Percentiles rank a stretch among this genome's conserved stretches.
Conservation (phyloP, 495 filamentous ascomycete genomes). For the Annulohypoxylon nitens region DNA sequence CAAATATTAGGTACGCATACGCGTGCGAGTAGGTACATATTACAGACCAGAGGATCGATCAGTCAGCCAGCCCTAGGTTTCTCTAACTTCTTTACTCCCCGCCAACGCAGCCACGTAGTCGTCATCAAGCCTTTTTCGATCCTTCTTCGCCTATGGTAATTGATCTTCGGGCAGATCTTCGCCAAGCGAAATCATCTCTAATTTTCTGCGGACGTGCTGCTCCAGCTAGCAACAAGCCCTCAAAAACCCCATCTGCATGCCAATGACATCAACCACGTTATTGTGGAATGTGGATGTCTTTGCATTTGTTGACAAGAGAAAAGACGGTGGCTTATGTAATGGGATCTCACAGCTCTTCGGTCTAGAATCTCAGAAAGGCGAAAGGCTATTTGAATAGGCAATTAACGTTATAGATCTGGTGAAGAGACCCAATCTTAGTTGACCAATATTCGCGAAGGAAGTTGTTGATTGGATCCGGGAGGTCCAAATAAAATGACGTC, state of each 20-base stretch:
- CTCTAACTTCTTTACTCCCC: background rate
- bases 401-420: background rate
- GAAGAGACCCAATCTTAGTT: conserved; percentile 5
- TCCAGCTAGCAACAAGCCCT: conserved; percentile 31
- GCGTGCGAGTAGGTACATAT: conserved; percentile 9
- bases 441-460: background rate
- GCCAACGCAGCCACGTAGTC: conserved; percentile 26
- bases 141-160: conserved; percentile 25
- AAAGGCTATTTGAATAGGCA: conserved; percentile 17
- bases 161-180: conserved; percentile 32
- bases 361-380: conserved; percentile 5
- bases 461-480: background rate
- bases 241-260: conserved; percentile 9
- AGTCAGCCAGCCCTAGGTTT: conserved; percentile 19
- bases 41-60: conserved; percentile 9
- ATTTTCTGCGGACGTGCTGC: conserved; percentile 15
- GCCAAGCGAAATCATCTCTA: conserved; percentile 38
- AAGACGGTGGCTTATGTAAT: conserved; percentile 12
- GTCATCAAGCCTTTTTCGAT: conserved; percentile 26
- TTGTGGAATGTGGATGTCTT: background rate
- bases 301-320: conserved; percentile 1
- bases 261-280: conserved; percentile 32
- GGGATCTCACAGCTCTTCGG: background rate
- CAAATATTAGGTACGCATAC: background rate
- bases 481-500: background rate